A percentile compares a stretch with the other conserved stretches of the same genome.
Evolutionary conservation across 2,329 filamentous ascomycete genomes (phyloP).

Genomic region (Colletotrichum navitas): DNA sequence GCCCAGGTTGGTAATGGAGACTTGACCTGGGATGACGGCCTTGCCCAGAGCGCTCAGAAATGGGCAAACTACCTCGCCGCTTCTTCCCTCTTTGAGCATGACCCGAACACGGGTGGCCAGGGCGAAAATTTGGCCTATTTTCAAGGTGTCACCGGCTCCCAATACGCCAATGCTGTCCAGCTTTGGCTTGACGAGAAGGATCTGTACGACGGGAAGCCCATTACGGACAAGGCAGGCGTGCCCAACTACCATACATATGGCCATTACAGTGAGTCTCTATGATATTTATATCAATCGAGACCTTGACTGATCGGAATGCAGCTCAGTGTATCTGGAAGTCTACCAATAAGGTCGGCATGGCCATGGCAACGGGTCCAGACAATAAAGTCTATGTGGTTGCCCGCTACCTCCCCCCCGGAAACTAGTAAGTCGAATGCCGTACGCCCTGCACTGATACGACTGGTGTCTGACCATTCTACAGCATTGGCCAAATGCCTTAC

Average conservation of each 20-base stretch:
- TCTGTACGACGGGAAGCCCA: slow-evolving; percentile 18
- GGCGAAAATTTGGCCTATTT: slow-evolving; percentile 36
- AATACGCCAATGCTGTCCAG: slow-evolving; percentile 19
- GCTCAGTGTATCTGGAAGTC: slow-evolving; percentile 18
- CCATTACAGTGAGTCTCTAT: slow-evolving; percentile 20
- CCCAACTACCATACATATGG: slow-evolving; percentile 16
- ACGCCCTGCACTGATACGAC: too few species aligned
- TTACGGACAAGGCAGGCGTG: not conserved
- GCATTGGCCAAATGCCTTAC: slow-evolving; percentile 4
- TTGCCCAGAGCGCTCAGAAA: slow-evolving; percentile 5
- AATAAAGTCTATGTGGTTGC: slow-evolving; percentile 7
- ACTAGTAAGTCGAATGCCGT: slow-evolving; percentile 3
- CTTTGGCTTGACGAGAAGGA: slow-evolving; percentile 36
- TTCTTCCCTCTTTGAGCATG: not conserved
- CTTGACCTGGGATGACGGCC: slow-evolving; percentile 8
- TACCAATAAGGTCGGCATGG: slow-evolving; percentile 9
- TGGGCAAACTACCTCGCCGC: slow-evolving; percentile 16
- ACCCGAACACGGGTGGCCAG: slow-evolving; percentile 8
- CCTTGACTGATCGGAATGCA: not conserved
- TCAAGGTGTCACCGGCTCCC: slow-evolving; percentile 1
- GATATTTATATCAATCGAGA: too few species aligned
- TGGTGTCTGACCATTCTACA: not conserved
- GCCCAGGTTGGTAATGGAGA: not conserved
- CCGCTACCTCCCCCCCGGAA: slow-evolving; percentile 21
- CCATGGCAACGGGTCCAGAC: not conserved